These are phyloP conservation scores for Monosporascus sp. DNA, from an alignment of 2,329 filamentous ascomycete species.

Conservation along the genomic window DNA sequence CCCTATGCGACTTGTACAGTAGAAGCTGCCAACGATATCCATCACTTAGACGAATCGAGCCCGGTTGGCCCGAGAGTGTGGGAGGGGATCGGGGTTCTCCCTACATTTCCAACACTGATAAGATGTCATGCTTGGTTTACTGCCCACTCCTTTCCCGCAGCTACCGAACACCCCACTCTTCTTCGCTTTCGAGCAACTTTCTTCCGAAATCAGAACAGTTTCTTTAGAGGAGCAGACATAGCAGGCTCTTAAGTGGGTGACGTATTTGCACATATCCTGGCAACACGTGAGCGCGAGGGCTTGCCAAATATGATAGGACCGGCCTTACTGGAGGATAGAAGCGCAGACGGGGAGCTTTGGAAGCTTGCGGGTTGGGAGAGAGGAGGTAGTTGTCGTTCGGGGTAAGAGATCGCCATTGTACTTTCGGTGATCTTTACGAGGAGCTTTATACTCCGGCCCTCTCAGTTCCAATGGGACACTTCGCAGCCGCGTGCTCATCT, in stretches of 20 bases:
- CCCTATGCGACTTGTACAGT: too few species aligned
- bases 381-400: not conserved
- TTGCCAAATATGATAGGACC: not conserved
- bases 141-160: slow-evolving; percentile 30
- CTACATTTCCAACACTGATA: slow-evolving; percentile 36
- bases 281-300: not conserved
- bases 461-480: not conserved
- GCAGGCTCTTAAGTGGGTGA: slow-evolving; percentile 34
- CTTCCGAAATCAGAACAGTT: slow-evolving; percentile 37
- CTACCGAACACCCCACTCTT: slow-evolving; percentile 32
- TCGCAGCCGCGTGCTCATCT: not conserved
- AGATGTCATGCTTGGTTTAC: slow-evolving; percentile 24
- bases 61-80: slow-evolving; percentile 8
- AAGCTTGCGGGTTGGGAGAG: not conserved
- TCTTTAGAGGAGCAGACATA: slow-evolving; percentile 31
- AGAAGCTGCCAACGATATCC: not conserved
- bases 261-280: slow-evolving; percentile 35
- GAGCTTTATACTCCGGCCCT: not conserved
- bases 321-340: not conserved
- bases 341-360: not conserved
- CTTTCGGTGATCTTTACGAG: not conserved
- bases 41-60: not conserved
- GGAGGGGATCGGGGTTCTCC: slow-evolving; percentile 18
- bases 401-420: not conserved
- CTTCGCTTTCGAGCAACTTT: slow-evolving; percentile 27